A percentile compares a stretch with the other conserved stretches of the same genome.
Conservation (phyloP, 768 basidiomycete species). For the Calocybe gangraenosa region DNA sequence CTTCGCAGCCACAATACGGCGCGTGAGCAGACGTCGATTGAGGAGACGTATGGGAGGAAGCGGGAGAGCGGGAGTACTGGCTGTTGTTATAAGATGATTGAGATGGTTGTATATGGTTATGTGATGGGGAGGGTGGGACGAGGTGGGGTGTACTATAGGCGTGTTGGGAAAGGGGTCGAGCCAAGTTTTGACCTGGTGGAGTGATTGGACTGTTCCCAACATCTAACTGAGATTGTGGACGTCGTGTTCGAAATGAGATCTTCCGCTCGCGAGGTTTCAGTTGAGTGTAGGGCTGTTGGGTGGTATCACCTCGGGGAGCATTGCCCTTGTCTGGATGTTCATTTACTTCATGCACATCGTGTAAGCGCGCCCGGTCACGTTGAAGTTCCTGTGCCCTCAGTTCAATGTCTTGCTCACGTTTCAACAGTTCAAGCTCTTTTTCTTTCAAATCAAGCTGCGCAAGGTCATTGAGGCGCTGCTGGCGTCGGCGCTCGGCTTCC, state of each 20-base stretch:
- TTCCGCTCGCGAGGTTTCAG: constrained; percentile 30
- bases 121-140: constrained; percentile 25
- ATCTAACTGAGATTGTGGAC: constrained; percentile 11
- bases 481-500: constrained; percentile 25
- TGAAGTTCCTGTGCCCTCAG: constrained; percentile 54
- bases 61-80: constrained; percentile 19
- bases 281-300: constrained; percentile 15
- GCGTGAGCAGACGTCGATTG: constrained; percentile 44
- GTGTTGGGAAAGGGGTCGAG: constrained; percentile 20
- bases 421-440: constrained; percentile 48
- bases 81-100: constrained; percentile 15
- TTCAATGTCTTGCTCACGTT: constrained; percentile 53
- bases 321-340: constrained; percentile 17
- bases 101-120: constrained; percentile 13
- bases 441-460: constrained; percentile 50
- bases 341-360: constrained; percentile 29
- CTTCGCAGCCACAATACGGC: constrained; percentile 62
- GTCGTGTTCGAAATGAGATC: constrained; percentile 30
- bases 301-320: constrained; percentile 8
- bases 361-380: constrained; percentile 42
- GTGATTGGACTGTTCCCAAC: constrained; percentile 2
- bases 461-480: constrained; percentile 43
- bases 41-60: constrained; percentile 25
- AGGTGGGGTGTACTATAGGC: constrained; percentile 42
- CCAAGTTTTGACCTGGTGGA: constrained; percentile 1